Conservation (phyloP, 352 stramenopile genomes). For the Phytopythium aichiense region DNA sequence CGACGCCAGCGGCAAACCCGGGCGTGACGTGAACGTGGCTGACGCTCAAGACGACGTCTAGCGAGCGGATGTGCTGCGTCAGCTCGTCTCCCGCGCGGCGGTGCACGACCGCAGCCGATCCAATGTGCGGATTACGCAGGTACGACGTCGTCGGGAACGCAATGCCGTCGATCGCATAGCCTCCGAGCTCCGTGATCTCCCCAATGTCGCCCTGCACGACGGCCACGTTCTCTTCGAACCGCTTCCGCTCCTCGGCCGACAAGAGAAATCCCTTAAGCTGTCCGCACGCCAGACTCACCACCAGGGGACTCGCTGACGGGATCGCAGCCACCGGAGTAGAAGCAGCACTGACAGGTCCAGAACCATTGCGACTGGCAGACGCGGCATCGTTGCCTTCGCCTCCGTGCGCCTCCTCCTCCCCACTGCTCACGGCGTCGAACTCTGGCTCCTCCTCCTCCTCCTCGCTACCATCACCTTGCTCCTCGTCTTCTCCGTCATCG, state of each 20-base stretch:
- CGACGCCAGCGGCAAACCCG: constrained; percentile 44
- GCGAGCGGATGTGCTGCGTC: constrained; percentile 15
- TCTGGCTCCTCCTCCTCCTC: constrained; percentile 5
- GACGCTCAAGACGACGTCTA: constrained; percentile 17
- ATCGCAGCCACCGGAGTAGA: constrained; percentile 8
- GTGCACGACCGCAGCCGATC: constrained; percentile 25
- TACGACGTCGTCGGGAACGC: constrained; percentile 25
- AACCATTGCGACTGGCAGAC: not conserved
- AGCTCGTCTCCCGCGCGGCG: constrained; percentile 21
- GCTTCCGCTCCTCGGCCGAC: constrained; percentile 25
- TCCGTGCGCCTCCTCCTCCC: not conserved
- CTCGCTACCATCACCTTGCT: constrained; percentile 17
- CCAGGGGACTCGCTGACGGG: constrained; percentile 13
- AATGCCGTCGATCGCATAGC: constrained; percentile 24
- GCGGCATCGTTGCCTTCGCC: not conserved
- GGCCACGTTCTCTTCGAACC: constrained; percentile 30
- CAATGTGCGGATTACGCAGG: constrained; percentile 23
- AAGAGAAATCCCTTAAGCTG: constrained; percentile 26
- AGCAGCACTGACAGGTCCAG: constrained; percentile 3
- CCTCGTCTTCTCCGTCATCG: constrained; percentile 19
- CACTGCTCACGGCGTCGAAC: not conserved
- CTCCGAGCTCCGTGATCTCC: constrained; percentile 21
- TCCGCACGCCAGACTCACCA: constrained; percentile 21
- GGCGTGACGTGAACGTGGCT: constrained; percentile 37
- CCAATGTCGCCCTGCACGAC: constrained; percentile 42